These are phyloP conservation scores for Trichoderma polysporum DNA, from an alignment of 2,329 filamentous ascomycete genomes.

Conservation along the genomic window DNA sequence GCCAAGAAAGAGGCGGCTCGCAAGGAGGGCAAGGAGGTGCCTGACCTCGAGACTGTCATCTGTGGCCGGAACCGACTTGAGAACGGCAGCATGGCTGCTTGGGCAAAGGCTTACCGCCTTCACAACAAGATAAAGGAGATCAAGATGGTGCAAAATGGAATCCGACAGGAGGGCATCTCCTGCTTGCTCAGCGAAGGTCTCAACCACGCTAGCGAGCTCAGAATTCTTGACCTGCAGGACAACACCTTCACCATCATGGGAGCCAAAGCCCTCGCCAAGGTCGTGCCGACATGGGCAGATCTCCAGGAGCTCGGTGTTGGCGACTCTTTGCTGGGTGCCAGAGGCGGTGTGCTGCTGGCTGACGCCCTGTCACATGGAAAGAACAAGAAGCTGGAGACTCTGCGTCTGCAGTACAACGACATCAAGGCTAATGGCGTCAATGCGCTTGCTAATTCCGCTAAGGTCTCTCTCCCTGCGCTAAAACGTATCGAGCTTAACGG, in stretches of 20 bases:
- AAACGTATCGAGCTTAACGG: slow-evolving; percentile 92
- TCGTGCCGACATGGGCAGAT: slow-evolving; percentile 70
- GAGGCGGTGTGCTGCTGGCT: slow-evolving; percentile 73
- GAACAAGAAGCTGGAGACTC: slow-evolving; percentile 75
- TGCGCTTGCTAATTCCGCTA: slow-evolving; percentile 66
- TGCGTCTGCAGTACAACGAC: slow-evolving; percentile 92
- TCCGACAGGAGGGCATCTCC: slow-evolving; percentile 88
- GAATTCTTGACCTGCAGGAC: slow-evolving; percentile 88
- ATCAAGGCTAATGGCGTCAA: slow-evolving; percentile 76
- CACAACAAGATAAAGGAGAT: slow-evolving; percentile 80
- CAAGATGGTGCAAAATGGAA: slow-evolving; percentile 98
- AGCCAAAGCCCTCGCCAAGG: slow-evolving; percentile 73
- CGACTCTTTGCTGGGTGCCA: slow-evolving; percentile 79
- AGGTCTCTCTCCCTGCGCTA: slow-evolving; percentile 68
- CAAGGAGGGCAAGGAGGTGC: slow-evolving; percentile 68
- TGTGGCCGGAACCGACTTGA: slow-evolving; percentile 95
- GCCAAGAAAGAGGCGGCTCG: slow-evolving; percentile 78
- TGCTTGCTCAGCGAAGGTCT: slow-evolving; percentile 78
- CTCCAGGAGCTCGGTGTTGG: slow-evolving; percentile 84
- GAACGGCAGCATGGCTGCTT: slow-evolving; percentile 93
- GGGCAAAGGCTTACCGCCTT: slow-evolving; percentile 83
- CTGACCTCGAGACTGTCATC: slow-evolving; percentile 90
- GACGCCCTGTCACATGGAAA: slow-evolving; percentile 70
- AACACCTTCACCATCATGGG: slow-evolving; percentile 91
- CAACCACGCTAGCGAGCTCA: slow-evolving; percentile 64